Evolutionary conservation across 176 grass and related monocot genomes (phyloP).

Genomic region (Triticum timopheevii): DNA sequence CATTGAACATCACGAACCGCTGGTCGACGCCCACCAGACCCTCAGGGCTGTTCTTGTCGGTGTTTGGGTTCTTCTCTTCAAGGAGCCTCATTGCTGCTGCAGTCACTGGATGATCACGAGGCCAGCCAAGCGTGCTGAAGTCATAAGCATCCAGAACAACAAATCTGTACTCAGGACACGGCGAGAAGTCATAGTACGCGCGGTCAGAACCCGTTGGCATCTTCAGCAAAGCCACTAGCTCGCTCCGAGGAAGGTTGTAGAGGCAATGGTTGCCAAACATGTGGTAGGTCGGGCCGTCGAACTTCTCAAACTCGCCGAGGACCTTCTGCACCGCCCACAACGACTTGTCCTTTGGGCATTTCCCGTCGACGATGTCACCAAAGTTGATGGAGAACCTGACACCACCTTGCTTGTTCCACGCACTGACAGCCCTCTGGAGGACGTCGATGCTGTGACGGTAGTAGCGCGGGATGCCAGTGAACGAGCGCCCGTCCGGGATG

Average conservation of each 20-base stretch:
- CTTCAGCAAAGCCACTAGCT: constrained; percentile 72
- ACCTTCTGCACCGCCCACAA: constrained; percentile 64
- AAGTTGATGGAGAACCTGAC: constrained; percentile 81
- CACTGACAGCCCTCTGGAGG: constrained; percentile 65
- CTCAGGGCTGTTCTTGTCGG: constrained; percentile 81
- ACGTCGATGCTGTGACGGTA: constrained; percentile 88
- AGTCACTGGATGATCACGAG: constrained; percentile 57
- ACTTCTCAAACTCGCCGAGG: constrained; percentile 69
- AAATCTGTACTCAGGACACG: constrained; percentile 54
- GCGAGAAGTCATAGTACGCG: constrained; percentile 85
- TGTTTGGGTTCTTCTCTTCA: constrained; percentile 72
- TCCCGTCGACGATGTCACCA: constrained; percentile 73
- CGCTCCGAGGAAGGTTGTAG: constrained; percentile 79
- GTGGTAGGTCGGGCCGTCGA: constrained; percentile 73
- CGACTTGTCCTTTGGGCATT: constrained; percentile 72
- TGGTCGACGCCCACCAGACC: constrained; percentile 57
- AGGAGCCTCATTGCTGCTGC: constrained; percentile 55
- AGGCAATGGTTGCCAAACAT: constrained; percentile 99
- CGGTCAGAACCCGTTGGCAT: constrained; percentile 45
- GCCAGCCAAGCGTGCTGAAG: constrained; percentile 85
- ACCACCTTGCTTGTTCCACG: constrained; percentile 60
- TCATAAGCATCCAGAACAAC: constrained; percentile 81
- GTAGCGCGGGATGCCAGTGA: constrained; percentile 69
- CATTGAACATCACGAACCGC: constrained; percentile 83
- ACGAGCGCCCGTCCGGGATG: constrained; percentile 81